phyloP scores from a whole-genome alignment of 2,329 filamentous ascomycete species.

The Pseudogymnoascus sp. region DNA sequence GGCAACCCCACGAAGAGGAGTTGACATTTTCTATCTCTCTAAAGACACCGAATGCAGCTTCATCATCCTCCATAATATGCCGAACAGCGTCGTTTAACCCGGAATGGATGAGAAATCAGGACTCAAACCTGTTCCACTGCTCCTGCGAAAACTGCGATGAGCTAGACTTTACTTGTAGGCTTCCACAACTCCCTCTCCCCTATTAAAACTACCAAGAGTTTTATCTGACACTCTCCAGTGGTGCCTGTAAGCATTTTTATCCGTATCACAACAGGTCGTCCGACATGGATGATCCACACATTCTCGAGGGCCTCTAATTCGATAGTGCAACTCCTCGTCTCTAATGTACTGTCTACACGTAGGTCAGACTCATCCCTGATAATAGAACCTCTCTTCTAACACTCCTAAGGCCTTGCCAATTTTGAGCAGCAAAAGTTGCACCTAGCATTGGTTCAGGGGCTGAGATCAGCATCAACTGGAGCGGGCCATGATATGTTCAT shows the following conservation, averaged over 20 bases:
- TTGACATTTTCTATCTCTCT: not conserved
- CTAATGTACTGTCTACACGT: not conserved
- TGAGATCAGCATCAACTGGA: constrained; percentile 9
- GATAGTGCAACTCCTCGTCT: not conserved
- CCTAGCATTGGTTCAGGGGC: constrained; percentile 10
- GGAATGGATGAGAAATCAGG: not conserved
- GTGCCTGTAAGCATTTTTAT: constrained; percentile 8
- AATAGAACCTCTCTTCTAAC: not conserved
- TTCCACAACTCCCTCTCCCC: not conserved
- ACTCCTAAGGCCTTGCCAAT: not conserved
- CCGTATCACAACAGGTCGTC: not conserved
- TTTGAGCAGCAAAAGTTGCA: not conserved
- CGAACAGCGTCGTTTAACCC: not conserved
- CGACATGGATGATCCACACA: constrained; percentile 9
- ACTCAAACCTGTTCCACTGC: constrained; percentile 2
- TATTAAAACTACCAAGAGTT: not conserved
- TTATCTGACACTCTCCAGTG: not conserved
- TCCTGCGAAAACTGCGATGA: constrained; percentile 3
- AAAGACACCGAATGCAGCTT: not conserved
- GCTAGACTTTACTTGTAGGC: constrained; percentile 4
- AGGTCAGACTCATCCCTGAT: not conserved
- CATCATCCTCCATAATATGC: not conserved
- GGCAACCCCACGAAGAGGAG: not conserved
- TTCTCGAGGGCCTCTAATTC: constrained; percentile 7
- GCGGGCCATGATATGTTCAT: constrained; percentile 11